Base-by-base conservation (phyloP, 331 rosid species). In the Stylosanthes scabra region DNA sequence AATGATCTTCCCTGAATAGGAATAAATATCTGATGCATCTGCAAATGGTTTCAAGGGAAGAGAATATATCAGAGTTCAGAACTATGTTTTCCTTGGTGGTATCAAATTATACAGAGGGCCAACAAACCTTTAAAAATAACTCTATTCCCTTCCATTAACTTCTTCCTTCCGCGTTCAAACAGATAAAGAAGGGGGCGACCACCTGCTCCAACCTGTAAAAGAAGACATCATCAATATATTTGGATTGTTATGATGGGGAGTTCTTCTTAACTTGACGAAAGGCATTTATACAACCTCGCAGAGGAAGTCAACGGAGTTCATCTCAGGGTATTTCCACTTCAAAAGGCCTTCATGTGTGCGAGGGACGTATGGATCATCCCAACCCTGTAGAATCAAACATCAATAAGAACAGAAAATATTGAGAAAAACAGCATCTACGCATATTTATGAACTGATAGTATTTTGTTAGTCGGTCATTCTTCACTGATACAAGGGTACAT, bases 271-370 rank as follows among this genome's bases (percentile, higher is more conserved):
- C 72, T 45, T 42, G 39, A 68, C 46, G 56, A 14, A 20, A 65
- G 46, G 71, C 31, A 57, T 60, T 56, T 29, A 47, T 58, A 84
- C 87, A 62, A 94, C 99, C 99, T 94, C 99, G 27, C 74, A 94
- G n/a, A 86, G 86, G 76, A 94, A 94, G 83, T 94, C 99, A 45
- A 94, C 93, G 16, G 99, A 88, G 89, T 94, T 94, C 99, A 94
- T 81, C 56, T 87, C 85, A 15, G 96, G 83, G 81, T 85, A 91
- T 81, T 94, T 94, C 99, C 99, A 94, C 84, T 91, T 94, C 81
- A 94, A 78, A 80, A 94, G 99, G 52, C 99, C 99, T 86, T 90
- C 97, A 77, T 94, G 99, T 14, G 99, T 94, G 74, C 99, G 97
- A 57, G 97, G 97, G 78, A 90, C 81, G 74, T 91, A 91, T 28